Base-by-base conservation (phyloP, 2,329 filamentous ascomycete genomes). In the Pseudogymnoascus sp. region DNA sequence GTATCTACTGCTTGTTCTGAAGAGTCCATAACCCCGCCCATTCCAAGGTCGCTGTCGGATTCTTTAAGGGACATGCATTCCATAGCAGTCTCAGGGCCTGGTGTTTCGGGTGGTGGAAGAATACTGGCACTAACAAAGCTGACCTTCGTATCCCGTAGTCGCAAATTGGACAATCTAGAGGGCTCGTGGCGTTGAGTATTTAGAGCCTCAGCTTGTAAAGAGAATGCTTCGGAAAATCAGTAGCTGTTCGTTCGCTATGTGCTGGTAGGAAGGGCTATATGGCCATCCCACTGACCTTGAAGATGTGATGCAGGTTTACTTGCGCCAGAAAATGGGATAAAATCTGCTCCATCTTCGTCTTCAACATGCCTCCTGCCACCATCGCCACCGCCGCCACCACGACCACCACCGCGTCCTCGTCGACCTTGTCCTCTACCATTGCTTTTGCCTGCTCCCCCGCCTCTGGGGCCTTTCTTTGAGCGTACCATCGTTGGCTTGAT, bases 81-180 rank as follows among this genome's bases (percentile, higher is more conserved):
- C 30, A 72, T 59, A 52, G 69, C 68, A 60, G 65, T 58, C 30
- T 63, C 62, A 8, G 65, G 64, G 60, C 75, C 73, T 2, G 67
- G 65, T 22, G 58, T 49, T 60, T 63, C 62, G 58, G 65, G 60
- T 39, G 76, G 73, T 36, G 78, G 72, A 61, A 79, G 72, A 41
- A 73, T 74, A 22, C 83, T 84, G 35, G 83, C 84, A 69, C 83
- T 85, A 64, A 89, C 79, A 69, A 89, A 89, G 1, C 74, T 71
- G 60, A 89, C 78, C 23, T 76, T 75, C 61, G 80, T 77, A 67
- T 86, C 74, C 63, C 86, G 79, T 59, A 88, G 75, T 66, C 79
- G 79, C 59, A 75, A 73, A 64, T 78, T 77, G 2, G 77, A 72
- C 62, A 78, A 76, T 72, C 79, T 80, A 52, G 75, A 71, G 30